Percentiles rank a stretch among this genome's conserved stretches.
Evolutionary conservation across 495 filamentous ascomycete genomes (phyloP).

Genomic region (Trichodelitschia bisporula): DNA sequence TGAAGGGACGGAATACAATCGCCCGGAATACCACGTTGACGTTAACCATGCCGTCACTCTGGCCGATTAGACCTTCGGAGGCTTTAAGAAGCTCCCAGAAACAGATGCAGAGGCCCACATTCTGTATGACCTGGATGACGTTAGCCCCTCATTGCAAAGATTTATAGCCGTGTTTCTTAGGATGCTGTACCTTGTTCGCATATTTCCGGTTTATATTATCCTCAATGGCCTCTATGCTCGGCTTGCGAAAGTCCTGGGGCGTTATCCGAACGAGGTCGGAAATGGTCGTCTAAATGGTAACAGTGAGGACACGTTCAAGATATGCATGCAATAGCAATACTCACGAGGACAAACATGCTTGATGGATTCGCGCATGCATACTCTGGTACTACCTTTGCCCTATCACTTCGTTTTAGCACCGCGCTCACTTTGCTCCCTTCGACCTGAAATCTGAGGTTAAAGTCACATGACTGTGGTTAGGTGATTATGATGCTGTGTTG

Average conservation of each 20-base stretch:
- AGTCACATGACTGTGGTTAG: no score
- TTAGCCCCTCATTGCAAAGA: neutral
- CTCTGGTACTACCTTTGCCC: no score
- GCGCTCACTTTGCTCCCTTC: no score
- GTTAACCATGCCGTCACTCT: slow-evolving; percentile 70
- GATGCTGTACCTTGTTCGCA: slow-evolving; percentile 46
- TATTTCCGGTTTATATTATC: slow-evolving; percentile 93
- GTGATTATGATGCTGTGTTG: no score
- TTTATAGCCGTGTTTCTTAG: slow-evolving; percentile 1
- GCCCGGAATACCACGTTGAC: slow-evolving; percentile 87
- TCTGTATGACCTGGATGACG: slow-evolving; percentile 32
- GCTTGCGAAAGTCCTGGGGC: slow-evolving; percentile 63
- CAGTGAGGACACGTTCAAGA: no score
- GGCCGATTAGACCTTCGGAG: slow-evolving; percentile 79
- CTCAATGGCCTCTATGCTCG: slow-evolving; percentile 55
- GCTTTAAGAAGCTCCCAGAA: slow-evolving; percentile 67
- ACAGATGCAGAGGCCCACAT: slow-evolving; percentile 77
- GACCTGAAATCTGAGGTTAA: no score
- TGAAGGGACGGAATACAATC: slow-evolving; percentile 86
- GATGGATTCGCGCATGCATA: no score
- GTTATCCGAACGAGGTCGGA: slow-evolving; percentile 78
- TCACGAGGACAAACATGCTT: no score
- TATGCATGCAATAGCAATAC: no score
- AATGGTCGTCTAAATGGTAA: slow-evolving; percentile 49
- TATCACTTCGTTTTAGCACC: no score